These are phyloP conservation scores for Chlorella sorokiniana DNA, from an alignment of 139 green algal genomes.

Conservation along the genomic window DNA sequence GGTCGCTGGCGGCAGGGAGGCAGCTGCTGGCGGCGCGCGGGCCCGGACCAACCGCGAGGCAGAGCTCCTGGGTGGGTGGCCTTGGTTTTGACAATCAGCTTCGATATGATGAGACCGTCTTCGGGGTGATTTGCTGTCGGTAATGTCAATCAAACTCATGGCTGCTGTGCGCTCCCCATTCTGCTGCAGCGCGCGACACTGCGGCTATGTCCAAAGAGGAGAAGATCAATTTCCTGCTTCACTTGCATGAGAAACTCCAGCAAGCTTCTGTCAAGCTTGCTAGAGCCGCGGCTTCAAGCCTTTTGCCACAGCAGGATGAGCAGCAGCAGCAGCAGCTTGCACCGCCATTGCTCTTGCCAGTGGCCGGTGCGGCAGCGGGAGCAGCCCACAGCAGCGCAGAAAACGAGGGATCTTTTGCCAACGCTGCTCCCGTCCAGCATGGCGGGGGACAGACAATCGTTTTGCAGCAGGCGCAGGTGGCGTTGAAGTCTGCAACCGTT, in stretches of 20 bases:
- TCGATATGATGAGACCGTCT: background rate
- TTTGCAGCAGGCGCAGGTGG: background rate
- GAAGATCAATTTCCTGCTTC: conserved; percentile 60
- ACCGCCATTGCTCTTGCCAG: background rate
- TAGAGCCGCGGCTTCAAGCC: background rate
- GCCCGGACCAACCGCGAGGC: background rate
- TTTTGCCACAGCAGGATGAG: background rate
- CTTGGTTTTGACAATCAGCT: background rate
- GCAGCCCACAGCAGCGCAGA: background rate
- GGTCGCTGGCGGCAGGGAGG: background rate
- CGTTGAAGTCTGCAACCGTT: background rate
- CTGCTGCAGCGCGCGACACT: conserved; percentile 47
- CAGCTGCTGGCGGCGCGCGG: background rate
- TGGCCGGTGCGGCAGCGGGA: background rate
- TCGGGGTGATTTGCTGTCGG: background rate
- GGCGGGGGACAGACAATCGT: background rate
- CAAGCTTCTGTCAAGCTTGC: conserved; percentile 18
- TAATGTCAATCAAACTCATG: background rate
- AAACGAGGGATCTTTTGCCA: background rate
- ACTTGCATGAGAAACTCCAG: conserved; percentile 55
- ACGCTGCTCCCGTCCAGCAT: too few relatives aligned
- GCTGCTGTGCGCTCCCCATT: background rate
- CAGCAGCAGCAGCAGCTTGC: background rate
- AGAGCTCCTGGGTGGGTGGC: conserved; percentile 1
- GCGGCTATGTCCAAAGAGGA: conserved; percentile 44